These are phyloP conservation scores for Daldinia bambusicola DNA, from an alignment of 495 filamentous ascomycete species.

Conservation along the genomic window DNA sequence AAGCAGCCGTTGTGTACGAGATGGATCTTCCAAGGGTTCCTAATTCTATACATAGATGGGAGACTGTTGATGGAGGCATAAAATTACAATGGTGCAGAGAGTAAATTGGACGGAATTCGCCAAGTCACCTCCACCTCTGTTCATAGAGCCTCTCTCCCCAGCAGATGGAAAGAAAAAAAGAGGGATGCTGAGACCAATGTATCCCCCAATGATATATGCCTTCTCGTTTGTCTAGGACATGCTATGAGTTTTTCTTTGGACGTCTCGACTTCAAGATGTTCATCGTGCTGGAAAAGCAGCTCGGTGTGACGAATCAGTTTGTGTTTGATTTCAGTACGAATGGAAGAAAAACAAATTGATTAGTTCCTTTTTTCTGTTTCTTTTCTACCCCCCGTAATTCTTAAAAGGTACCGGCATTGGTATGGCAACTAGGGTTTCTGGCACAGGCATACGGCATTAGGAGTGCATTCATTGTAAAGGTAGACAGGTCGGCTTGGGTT, in stretches of 20 bases:
- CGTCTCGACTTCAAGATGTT: constrained; percentile 35
- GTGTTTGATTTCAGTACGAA: constrained; percentile 24
- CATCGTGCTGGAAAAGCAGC: constrained; percentile 23
- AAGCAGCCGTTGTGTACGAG: constrained; percentile 20
- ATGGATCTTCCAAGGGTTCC: constrained; percentile 27
- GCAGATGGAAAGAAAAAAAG: constrained; percentile 24
- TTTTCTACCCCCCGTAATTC: constrained; percentile 15
- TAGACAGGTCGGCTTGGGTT: constrained; percentile 41
- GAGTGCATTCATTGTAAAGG: constrained; percentile 45
- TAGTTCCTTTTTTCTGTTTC: constrained; percentile 21
- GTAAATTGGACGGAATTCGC: constrained; percentile 15
- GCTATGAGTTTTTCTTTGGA: constrained; percentile 19
- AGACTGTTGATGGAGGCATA: constrained; percentile 14
- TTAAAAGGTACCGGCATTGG: constrained; percentile 40
- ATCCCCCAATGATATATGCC: constrained; percentile 41
- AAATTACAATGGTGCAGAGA: constrained; percentile 4
- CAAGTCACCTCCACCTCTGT: constrained; percentile 26
- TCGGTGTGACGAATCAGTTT: constrained; percentile 37
- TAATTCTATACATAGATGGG: constrained; percentile 32
- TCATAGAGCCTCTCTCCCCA: constrained; percentile 17
- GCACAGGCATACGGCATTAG: constrained; percentile 38
- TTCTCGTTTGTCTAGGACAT: constrained; percentile 44
- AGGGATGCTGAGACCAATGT: constrained; percentile 10
- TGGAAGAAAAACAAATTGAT: constrained; percentile 29
- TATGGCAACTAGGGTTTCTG: constrained; percentile 28